Conservation (phyloP, 305 asterid genomes). For the Fraxinus ornus region DNA sequence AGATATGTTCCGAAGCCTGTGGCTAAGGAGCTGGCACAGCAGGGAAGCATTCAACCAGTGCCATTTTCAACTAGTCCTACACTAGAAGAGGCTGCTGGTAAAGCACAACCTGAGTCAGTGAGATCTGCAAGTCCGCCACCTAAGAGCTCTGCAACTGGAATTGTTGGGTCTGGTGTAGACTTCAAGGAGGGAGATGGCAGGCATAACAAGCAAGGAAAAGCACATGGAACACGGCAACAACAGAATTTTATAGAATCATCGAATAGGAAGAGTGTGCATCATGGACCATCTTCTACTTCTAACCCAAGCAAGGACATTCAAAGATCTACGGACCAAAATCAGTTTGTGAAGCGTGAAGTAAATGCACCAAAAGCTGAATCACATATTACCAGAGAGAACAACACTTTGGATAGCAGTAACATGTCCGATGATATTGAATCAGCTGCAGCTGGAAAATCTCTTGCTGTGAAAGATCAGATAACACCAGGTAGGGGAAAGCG, state of each 20-base stretch:
- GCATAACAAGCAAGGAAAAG: constrained; percentile 59
- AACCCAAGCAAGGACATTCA: constrained; percentile 41
- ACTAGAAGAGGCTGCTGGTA: constrained; percentile 42
- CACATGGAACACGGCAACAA: constrained; percentile 65
- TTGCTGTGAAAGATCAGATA: constrained; percentile 53
- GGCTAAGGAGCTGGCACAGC: constrained; percentile 92
- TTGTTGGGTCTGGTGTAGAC: constrained; percentile 35
- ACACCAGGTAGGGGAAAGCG: constrained; percentile 63
- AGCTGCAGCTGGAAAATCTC: constrained; percentile 28
- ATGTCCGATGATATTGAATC: constrained; percentile 27
- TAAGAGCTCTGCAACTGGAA: constrained; percentile 34
- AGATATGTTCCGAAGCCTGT: constrained; percentile 93
- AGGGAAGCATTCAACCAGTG: constrained; percentile 43
- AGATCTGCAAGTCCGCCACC: constrained; percentile 36
- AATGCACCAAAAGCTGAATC: constrained; percentile 38
- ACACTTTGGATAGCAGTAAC: constrained; percentile 28
- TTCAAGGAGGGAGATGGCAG: constrained; percentile 42
- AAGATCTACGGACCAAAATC: constrained; percentile 35
- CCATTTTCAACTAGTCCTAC: constrained; percentile 37
- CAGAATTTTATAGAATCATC: constrained; percentile 46
- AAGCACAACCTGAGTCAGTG: constrained; percentile 33
- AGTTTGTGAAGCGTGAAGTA: constrained; percentile 33
- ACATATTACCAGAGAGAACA: constrained; percentile 21
- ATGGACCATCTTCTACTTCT: constrained; percentile 37
- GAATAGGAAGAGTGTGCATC: constrained; percentile 31